phyloP scores from a whole-genome alignment of 2,329 filamentous ascomycete species.

The Colletotrichum abscissum region DNA sequence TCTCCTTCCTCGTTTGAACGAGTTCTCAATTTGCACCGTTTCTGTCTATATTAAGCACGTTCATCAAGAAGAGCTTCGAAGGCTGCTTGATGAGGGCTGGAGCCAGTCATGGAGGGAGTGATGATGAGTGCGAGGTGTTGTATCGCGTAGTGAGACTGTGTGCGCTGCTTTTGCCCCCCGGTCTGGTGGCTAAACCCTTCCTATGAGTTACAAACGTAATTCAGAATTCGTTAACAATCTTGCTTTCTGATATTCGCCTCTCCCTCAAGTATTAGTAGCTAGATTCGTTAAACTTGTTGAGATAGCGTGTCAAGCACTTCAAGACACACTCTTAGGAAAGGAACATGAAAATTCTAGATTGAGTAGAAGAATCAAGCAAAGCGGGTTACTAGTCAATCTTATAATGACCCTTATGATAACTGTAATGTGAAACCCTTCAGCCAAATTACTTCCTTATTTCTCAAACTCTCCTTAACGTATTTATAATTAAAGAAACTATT shows the following conservation, averaged over 20 bases:
- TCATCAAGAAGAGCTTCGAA: not conserved
- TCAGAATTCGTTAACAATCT: too few relatives aligned
- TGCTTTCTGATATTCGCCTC: accelerated
- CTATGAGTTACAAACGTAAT: accelerated
- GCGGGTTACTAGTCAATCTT: too few relatives aligned
- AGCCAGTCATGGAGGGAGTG: too few relatives aligned
- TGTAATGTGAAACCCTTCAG: accelerated
- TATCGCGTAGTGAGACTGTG: too few relatives aligned
- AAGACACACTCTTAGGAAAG: too few relatives aligned
- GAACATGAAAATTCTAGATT: accelerated
- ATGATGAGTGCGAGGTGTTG: too few relatives aligned
- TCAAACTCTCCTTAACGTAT: accelerated
- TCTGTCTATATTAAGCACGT: too few relatives aligned
- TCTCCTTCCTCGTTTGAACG: not conserved
- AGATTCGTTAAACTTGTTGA: accelerated
- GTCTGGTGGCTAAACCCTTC: too few relatives aligned
- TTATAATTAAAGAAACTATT: accelerated
- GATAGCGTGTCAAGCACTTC: too few relatives aligned
- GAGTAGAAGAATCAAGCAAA: too few relatives aligned
- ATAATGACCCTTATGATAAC: too few relatives aligned
- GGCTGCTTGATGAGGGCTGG: too few relatives aligned
- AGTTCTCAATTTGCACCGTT: not conserved
- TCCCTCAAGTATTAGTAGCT: accelerated
- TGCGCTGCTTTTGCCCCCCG: accelerated
- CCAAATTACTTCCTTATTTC: accelerated